Evolutionary conservation across 176 grass and related monocot genomes (phyloP).

Genomic region (Zea luxurians): DNA sequence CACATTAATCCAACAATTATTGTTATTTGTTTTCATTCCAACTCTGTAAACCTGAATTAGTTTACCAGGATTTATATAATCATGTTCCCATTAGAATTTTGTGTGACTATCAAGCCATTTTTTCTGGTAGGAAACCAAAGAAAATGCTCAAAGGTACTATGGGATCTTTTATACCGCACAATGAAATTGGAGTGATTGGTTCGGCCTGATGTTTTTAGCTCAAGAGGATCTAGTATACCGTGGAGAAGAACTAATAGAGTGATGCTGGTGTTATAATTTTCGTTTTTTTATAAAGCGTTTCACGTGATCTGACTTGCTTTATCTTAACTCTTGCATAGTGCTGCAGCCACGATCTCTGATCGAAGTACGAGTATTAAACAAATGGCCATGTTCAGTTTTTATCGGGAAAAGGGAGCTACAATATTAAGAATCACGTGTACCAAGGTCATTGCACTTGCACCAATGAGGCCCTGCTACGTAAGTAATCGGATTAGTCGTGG

Average conservation of each 20-base stretch:
- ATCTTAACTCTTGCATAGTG: not conserved
- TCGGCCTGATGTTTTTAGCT: no score
- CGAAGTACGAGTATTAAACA: not conserved
- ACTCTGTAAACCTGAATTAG: not conserved
- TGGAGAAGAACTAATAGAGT: not conserved
- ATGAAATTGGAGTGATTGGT: not conserved
- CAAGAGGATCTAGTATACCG: no score
- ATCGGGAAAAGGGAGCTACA: not conserved
- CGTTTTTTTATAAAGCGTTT: not conserved
- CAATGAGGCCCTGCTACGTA: not conserved
- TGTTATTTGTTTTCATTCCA: not conserved
- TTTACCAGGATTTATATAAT: not conserved
- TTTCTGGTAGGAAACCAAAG: not conserved
- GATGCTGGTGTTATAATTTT: not conserved
- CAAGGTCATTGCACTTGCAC: not conserved
- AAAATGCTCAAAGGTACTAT: not conserved
- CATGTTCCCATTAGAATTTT: not conserved
- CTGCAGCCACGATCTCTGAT: not conserved
- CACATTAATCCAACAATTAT: not conserved
- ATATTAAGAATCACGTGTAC: not conserved
- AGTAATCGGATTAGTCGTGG: not conserved
- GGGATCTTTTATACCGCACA: not conserved
- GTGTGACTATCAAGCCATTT: not conserved
- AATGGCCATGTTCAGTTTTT: not conserved
- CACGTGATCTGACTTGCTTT: not conserved